Percentiles rank a stretch among this genome's conserved stretches.
Evolutionary conservation across 177 flowering plant species (phyloP).

Genomic region (Telopea speciosissima): DNA sequence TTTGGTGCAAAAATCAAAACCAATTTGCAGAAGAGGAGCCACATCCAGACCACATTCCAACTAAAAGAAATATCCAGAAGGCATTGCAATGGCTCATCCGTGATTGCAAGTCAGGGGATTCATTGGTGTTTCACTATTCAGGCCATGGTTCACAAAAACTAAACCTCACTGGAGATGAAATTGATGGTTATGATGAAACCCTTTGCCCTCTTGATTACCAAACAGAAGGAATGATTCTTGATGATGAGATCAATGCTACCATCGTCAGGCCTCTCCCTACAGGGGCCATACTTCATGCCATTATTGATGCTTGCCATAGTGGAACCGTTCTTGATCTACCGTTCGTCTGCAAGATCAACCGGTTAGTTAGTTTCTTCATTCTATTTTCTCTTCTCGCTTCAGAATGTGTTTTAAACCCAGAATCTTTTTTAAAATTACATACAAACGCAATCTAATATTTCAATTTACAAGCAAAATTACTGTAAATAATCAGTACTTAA

Average conservation of each 20-base stretch:
- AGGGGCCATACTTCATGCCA: slow-evolving; percentile 81
- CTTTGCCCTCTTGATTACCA: slow-evolving; percentile 69
- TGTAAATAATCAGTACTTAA: no score
- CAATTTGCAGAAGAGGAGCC: slow-evolving; percentile 41
- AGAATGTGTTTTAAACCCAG: no score
- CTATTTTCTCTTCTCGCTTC: no score
- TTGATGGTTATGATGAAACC: slow-evolving; percentile 73
- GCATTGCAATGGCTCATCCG: slow-evolving; percentile 59
- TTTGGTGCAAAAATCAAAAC: neutral
- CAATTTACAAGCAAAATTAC: neutral
- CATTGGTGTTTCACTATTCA: slow-evolving; percentile 67
- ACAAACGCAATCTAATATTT: neutral
- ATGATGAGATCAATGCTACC: slow-evolving; percentile 52
- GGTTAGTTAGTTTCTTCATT: slow-evolving; percentile 23
- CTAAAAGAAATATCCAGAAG: slow-evolving; percentile 43
- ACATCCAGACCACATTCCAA: slow-evolving; percentile 26
- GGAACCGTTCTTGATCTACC: slow-evolving; percentile 77
- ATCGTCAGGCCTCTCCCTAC: slow-evolving; percentile 52
- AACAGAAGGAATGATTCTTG: slow-evolving; percentile 53
- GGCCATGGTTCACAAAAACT: slow-evolving; percentile 63
- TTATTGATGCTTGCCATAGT: slow-evolving; percentile 80
- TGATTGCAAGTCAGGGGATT: slow-evolving; percentile 55
- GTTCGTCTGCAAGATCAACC: slow-evolving; percentile 31
- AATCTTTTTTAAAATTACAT: no score
- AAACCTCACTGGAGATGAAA: slow-evolving; percentile 44